Evolutionary conservation across 768 basidiomycete species (phyloP), one percentile per base, ranked within the genome.

Genomic region (Boletus sp.): DNA sequence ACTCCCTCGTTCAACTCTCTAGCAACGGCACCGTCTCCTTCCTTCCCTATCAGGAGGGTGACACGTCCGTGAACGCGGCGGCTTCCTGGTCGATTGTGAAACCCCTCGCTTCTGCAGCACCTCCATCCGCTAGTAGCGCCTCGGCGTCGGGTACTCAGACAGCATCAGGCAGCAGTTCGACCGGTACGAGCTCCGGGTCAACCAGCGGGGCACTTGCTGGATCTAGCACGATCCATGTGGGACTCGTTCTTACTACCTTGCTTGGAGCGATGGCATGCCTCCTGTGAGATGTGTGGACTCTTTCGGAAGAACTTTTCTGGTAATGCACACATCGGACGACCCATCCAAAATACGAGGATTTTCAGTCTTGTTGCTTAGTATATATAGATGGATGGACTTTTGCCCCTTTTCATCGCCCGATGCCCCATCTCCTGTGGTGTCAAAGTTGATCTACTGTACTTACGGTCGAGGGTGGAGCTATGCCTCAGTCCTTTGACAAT

Each of bases 1-100:
- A 70, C 32, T 75, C 84, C 1, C 77, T 91, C 42, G 79, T 91
- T 15, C 89, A 91, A 67, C 79, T 91, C 27, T 76, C 83, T 39
- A 81, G 79, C 25, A 73, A 73, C 3, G 87, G 87, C 44, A 71
- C 74, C 1, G 75, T 90, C 19, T 80, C 76, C 13, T 90, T 76
- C 74, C 70, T 90, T 34, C 78, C 83, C 1, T 87, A 80, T 72
- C 77, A 68, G 55, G 70, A 77, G 46, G 75, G 72, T n/a, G 71
- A 77, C 53, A 64, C 71, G 8, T 64, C 64, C 21, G 67, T 75
- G 25, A 82, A 82, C 66, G 61, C 76, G 4, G 70, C 68, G 1
- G 78, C 80, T 5, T 60, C 74, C 29, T 88, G 85, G 84, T 72
- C 71, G 29, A 53, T 64, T 11, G 75, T 87, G 11, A 63, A 65